Evolutionary conservation across 2,329 filamentous ascomycete species (phyloP), one percentile per base, ranked within the genome.

Genomic region (Ophiognomonia clavigignenti-juglandacearum): DNA sequence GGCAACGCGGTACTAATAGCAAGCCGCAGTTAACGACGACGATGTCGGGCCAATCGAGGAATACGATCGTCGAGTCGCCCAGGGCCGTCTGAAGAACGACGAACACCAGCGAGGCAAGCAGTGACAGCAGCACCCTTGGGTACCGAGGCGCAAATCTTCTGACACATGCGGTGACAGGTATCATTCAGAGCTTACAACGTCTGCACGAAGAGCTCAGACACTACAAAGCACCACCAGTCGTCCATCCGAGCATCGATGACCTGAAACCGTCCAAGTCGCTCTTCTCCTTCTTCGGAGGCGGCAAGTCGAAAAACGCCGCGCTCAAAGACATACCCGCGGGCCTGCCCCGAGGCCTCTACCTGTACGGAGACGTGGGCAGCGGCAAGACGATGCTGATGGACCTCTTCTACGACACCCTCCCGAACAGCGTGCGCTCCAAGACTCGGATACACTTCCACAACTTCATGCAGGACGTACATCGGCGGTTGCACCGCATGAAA

Each of bases 331-430:
- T 95, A 19, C 83, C 89, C 1, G 67, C 75, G n/a, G 75, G 85
- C 53, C 73, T 96, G 1, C 93, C 93, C 0, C 86, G 88, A 55
- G 93, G 93, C 0, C 69, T 98, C 26, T 98, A 98, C 66, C 85
- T 98, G 65, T 96, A 88, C 60, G 93, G 93, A 49, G 93, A 98
- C 64, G 93, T 98, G 2, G 93, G 93, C 34, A 95, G 89, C 59
- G 93, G 93, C 53, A 98, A 98, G 75, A 98, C 93, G 3, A 98
- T 98, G 93, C 75, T 98, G 62, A 98, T 98, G 93, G 92, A 98
- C 63, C 74, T 98, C 41, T 96, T 97, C 66, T 96, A 91, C 70
- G 91, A 97, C 54, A 96, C 92, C 0, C 72, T 97, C 19, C 93
- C 93, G 0, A 64, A 72, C 14, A 85, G 85, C 50, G 90, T 97